Evolutionary conservation across 345 rosid species (phyloP).

Genomic region (Heritiera fomes): DNA sequence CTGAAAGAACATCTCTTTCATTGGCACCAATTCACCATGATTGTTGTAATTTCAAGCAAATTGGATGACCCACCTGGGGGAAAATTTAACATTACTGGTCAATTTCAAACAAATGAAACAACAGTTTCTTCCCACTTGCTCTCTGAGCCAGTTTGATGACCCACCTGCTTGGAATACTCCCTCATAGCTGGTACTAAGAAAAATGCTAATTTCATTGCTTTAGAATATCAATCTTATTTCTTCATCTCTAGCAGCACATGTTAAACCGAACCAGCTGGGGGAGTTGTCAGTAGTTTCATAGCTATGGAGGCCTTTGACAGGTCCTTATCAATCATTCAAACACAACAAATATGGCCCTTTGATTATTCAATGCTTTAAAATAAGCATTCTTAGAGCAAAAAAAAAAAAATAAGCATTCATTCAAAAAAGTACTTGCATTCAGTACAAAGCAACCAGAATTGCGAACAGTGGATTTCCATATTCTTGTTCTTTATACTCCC

Average conservation of each 20-base stretch:
- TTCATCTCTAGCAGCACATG: not conserved
- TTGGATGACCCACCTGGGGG: slow-evolving; percentile 9
- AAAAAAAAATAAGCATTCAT: not conserved
- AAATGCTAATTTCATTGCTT: not conserved
- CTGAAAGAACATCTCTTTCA: not conserved
- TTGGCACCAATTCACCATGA: not conserved
- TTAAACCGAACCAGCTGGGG: not conserved
- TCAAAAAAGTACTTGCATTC: not conserved
- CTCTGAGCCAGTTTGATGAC: not conserved
- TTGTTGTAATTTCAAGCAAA: slow-evolving; percentile 10
- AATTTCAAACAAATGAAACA: slow-evolving; percentile 5
- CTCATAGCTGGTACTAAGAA: not conserved
- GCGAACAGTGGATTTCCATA: slow-evolving; percentile 1
- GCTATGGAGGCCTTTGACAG: not conserved
- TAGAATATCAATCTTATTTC: not conserved
- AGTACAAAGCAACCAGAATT: not conserved
- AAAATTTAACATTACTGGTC: not conserved
- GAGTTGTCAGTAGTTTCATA: not conserved
- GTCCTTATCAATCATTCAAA: not conserved
- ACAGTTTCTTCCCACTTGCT: not conserved
- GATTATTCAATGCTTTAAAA: not conserved
- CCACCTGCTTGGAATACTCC: not conserved
- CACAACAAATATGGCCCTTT: not conserved
- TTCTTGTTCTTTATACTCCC: slow-evolving; percentile 5
- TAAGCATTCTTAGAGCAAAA: too few relatives aligned